Evolutionary conservation across 2,329 filamentous ascomycete species (phyloP), one percentile per base, ranked within the genome.

Genomic region (Huntiella savannae): DNA sequence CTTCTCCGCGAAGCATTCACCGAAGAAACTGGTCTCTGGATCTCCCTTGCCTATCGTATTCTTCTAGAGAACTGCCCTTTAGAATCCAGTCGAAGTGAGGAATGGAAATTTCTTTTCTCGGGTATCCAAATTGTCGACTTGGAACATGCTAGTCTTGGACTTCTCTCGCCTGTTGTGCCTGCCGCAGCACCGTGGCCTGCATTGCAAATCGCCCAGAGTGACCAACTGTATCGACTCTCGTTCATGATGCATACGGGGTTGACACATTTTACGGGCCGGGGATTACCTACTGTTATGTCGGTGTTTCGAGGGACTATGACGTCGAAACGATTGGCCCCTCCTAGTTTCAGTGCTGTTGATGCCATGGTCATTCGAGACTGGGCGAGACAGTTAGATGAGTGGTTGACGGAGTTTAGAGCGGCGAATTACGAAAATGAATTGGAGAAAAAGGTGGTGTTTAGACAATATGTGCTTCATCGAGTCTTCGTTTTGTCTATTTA

Each of bases 241-340:
- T 58, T 61, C 12, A 65, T 66, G 62, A 65, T 66, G 63, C 61
- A 66, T 43, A 63, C 59, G 0, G 63, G 63, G 0, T 51, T 66
- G 3, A 60, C 57, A 3, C 60, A 64, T 43, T 66, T 66, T 45
- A 62, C 63, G 1, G 63, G 62, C 0, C 55, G 63, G 5, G 58
- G 62, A 0, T 47, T 66, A 5, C 62, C 63, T 2, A 63, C 63
- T 0, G 64, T 66, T 37, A 65, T 63, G 63, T 63, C 62, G 0
- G 63, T 59, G 45, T 60, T 66, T 43, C 10, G 22, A 7, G 15
- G 63, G 62, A 0, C 54, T 62, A 7, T 58, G 62, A 0, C 46
- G 65, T 4, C 62, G 62, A 3, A 63, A 62, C 0, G 64, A 64
- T 34, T 65, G 62, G 63, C 63, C 60, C 0, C 63, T 59, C 46